These are phyloP conservation scores for Abortiporus biennis DNA, from an alignment of 1,284 basidiomycete genomes.

Conservation along the genomic window DNA sequence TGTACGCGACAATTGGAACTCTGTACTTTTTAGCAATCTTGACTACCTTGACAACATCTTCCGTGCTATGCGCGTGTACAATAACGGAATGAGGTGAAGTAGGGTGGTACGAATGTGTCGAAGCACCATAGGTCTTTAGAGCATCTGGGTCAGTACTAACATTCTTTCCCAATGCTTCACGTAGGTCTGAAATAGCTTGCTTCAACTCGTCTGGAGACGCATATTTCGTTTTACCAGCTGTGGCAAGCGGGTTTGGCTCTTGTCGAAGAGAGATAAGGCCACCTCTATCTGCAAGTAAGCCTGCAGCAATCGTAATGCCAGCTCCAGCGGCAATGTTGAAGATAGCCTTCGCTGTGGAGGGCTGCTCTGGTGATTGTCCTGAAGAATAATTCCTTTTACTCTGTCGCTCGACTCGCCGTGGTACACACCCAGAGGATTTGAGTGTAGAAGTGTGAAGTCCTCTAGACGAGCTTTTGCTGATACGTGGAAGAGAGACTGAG, in stretches of 20 bases:
- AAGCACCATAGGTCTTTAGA: conserved; percentile 53
- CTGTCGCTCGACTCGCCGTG: too few species aligned
- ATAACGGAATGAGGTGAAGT: conserved; percentile 60
- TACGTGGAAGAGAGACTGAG: too few species aligned
- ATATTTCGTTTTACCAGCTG: conserved; percentile 8
- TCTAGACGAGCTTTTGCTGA: conserved; percentile 5
- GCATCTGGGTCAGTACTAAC: conserved; percentile 46
- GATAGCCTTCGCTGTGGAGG: too few species aligned
- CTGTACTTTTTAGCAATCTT: conserved; percentile 50
- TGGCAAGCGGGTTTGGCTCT: neutral
- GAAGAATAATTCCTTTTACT: too few species aligned
- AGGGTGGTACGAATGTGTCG: conserved; percentile 64
- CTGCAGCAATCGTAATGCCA: conserved; percentile 8
- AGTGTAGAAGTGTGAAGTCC: too few species aligned
- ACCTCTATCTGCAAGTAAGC: conserved; percentile 7
- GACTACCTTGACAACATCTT: conserved; percentile 54
- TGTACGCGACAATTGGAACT: conserved; percentile 51
- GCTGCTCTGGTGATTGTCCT: too few species aligned
- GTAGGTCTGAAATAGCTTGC: conserved; percentile 51
- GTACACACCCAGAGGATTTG: too few species aligned
- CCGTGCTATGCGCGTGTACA: conserved; percentile 41
- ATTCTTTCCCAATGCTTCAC: conserved; percentile 36
- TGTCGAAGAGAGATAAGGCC: conserved; percentile 9
- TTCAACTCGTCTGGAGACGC: conserved; percentile 33
- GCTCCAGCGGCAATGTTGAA: too few species aligned